Evolutionary conservation across 805 yeast genomes (phyloP).

Genomic region (Clavispora phyllophila): DNA sequence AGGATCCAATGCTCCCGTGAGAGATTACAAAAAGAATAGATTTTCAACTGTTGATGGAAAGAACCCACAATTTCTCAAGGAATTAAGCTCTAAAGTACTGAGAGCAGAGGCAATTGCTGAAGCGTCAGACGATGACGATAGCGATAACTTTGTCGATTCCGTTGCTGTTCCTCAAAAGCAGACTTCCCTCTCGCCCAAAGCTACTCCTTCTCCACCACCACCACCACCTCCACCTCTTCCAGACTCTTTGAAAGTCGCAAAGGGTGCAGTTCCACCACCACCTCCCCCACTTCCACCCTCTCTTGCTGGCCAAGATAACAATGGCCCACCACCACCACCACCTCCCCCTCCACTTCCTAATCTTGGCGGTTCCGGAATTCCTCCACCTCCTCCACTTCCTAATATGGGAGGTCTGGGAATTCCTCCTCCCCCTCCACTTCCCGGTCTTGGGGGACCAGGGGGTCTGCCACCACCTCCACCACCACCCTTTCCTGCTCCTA

Average conservation of each 20-base stretch:
- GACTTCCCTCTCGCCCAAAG: neutral
- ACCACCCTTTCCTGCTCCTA: slow-evolving; percentile 22
- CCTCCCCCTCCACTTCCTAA: slow-evolving; percentile 20
- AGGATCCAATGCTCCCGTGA: slow-evolving; percentile 16
- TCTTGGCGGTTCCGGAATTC: slow-evolving; percentile 17
- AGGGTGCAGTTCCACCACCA: slow-evolving; percentile 21
- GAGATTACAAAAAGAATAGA: slow-evolving; percentile 26
- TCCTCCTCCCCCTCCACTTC: slow-evolving; percentile 20
- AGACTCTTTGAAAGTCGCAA: slow-evolving; percentile 7
- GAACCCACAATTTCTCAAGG: slow-evolving; percentile 50
- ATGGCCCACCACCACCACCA: slow-evolving; percentile 13
- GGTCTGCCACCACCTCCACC: slow-evolving; percentile 16
- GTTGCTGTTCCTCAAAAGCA: slow-evolving; percentile 1
- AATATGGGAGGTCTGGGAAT: slow-evolving; percentile 3
- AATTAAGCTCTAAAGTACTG: slow-evolving; percentile 46
- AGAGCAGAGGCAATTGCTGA: slow-evolving; percentile 34
- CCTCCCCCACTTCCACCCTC: slow-evolving; percentile 22
- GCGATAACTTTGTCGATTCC: slow-evolving; percentile 8
- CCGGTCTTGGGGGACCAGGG: slow-evolving; percentile 10
- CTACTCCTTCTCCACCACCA: slow-evolving; percentile 8
- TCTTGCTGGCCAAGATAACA: slow-evolving; percentile 9
- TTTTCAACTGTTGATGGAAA: slow-evolving; percentile 33
- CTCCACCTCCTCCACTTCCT: slow-evolving; percentile 13
- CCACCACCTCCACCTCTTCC: slow-evolving; percentile 22
- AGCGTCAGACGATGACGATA: slow-evolving; percentile 13